Base-by-base conservation (phyloP, 148 eudicot genomes). In the Cornus florida region DNA sequence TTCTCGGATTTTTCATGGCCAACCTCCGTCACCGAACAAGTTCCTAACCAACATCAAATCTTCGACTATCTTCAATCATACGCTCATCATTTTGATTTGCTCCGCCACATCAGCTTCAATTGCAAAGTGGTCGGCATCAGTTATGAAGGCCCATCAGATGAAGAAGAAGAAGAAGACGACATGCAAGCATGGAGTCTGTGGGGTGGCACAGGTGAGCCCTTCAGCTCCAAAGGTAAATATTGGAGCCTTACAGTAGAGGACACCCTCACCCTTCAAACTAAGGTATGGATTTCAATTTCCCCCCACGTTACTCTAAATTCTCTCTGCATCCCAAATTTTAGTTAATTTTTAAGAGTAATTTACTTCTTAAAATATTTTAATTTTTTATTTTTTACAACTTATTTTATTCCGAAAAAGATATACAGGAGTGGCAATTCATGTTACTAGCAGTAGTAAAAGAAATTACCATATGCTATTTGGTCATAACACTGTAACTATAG, bases 1-100 rank as follows among this genome's bases (percentile, higher is more conserved):
- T 92, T 92, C 82, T 85, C 91, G 0, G 94, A 92, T 80, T 89
- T 83, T 57, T 87, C 90, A 7, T 92, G 93, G 96, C 91, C 92
- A 12, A 22, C 77, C 48, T 82, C 86, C 0, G 79, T 88, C 3
- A 70, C 81, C 3, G 80, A 82, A 0, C 67, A 70, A 43, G 84
- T 78, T 78, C 96, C 93, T 20, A 31, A 57, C 3, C 85, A 81
- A 6, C 31, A 76, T 14, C 87, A 90, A 74, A 86, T 90, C 2
- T 41, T 87, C 12, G 88, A 83, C 3, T 92, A 92, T 53, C 31
- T 90, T 53, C 75, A 85, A 1, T 75, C 88, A 13, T 90, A 92
- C 53, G 96, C 90, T 46, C 13, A 28, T 2, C 93, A 89, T 38
- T 90, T 88, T 69, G 79, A 81, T 48, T 77, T 92, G 79, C 11